Base-by-base conservation (phyloP, 306 rosid genomes). In the Gastrolobium villosum region DNA sequence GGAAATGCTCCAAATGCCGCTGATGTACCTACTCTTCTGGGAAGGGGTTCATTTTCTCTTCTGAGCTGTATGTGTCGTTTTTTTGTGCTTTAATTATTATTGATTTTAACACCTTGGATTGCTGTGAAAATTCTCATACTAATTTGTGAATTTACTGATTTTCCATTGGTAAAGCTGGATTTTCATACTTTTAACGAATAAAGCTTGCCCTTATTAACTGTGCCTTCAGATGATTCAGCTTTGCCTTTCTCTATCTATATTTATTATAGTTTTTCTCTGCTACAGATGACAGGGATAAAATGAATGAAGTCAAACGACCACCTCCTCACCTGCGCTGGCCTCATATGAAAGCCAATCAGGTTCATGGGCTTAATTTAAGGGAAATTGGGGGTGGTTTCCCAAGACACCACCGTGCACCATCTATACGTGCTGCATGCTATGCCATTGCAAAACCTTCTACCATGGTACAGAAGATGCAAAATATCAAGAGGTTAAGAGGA, bases 341-440 rank as follows among this genome's bases (percentile, higher is more conserved):
- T 87, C 99, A 96, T 82, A 87, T 91, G 87, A 93, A 90, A 89
- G 98, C 98, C 65, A 93, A 96, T 87, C 98, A 93, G 81, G 93
- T 96, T 82, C 98, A 87, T 67, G 99, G 98, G 75, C 84, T 96
- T 63, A 60, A 85, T 85, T 91, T 96, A 83, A 93, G 99, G 84
- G 99, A 96, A 89, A 91, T 96, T 71, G 99, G 99, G 74, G 99
- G 99, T 66, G 99, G 99, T 79, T 96, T 96, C 80, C 52, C 97
- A 5, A 87, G 97, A 88, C 99, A 96, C 72, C 94, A 90, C 34
- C 97, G 97, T 77, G 99, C 93, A 55, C 96, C 99, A 10, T 91
- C 99, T 56, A 84, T 96, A 68, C 99, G 96, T 66, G 96, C 96
- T 43, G 98, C 99, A 59, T 91, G 97, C 81, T 96, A 96, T 87